Evolutionary conservation across 805 yeast species (phyloP), one percentile per base, ranked within the genome.

Genomic region (Wickerhamiella occidentalis): DNA sequence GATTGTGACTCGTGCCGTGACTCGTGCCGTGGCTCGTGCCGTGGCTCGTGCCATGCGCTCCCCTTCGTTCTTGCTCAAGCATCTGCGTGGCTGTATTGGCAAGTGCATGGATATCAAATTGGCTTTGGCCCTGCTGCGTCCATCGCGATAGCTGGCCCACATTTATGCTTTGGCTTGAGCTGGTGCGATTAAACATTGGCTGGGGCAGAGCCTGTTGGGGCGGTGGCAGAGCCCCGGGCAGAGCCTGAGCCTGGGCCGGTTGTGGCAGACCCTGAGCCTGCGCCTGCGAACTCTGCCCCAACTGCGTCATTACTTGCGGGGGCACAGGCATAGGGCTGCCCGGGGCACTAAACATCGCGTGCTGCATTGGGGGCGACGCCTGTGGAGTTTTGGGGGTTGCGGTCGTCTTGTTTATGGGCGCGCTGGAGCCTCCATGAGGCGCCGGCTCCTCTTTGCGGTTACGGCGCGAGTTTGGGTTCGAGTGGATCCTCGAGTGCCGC

Each of bases 401-500:
- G 26, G 6, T 21, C 28, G 8, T 38, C 26, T 26, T 23, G 26
- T 21, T 38, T n/a, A 17, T 15, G 8, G 38, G n/a, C n/a, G n/a
- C n/a, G n/a, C n/a, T n/a, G n/a, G n/a, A n/a, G n/a, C n/a, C n/a
- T n/a, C n/a, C n/a, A n/a, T n/a, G n/a, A n/a, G n/a, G n/a, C 5
- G 40, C 41, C 36, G 30, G n/a, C 13, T 40, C 40, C 28, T 51
- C 50, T 19, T 51, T 52, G 45, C 52, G 51, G 38, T 48, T 52
- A 23, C 69, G 53, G 28, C 70, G 58, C 22, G 65, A 58, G 58
- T 62, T 60, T 19, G 68, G 65, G 53, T 68, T 69, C 8, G 70
- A 57, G 66, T 86, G 96, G 48, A 83, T 87, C 54, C 94, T 70
- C 45, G 82, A 71, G 66, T 86, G 96, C 56, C 95, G 72, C 12